Base-by-base conservation (phyloP, 306 rosid genomes). In the Clitoria ternatea region DNA sequence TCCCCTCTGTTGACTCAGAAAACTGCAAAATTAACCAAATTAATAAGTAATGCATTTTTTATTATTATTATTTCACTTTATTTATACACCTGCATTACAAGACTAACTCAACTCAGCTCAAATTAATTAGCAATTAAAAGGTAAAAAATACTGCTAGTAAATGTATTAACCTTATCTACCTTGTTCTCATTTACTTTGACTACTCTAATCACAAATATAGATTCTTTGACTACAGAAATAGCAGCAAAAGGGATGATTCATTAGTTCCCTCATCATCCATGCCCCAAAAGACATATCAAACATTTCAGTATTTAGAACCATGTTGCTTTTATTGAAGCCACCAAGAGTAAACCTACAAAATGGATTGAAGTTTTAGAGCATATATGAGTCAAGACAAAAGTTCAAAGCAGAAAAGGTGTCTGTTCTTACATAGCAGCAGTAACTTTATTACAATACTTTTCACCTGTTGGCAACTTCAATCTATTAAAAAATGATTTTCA, bases 211-310 rank as follows among this genome's bases (percentile, higher is more conserved):
- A 63, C 57, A 17, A 12, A 90, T 83, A 9, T 83, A 61, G n/a
- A n/a, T 4, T 85, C 77, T 3, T 84, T 75, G 26, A 84, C 68
- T n/a, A n/a, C n/a, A n/a, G n/a, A n/a, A 14, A 77, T 72, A 12
- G 70, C 75, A 32, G 84, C 85, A 4, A 72, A 69, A 75, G 81
- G 47, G 88, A 86, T 29, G 83, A 53, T 79, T 81, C 85, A 82
- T 77, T 22, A 84, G 74, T 56, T 87, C 77, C 36, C 68, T 87
- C 0, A 3, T 57, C 79, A 72, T 78, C 85, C 87, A 81, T 6
- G 75, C 56, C 65, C 72, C 89, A 10, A 79, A 76, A 48, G 85
- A 80, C 11, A 88, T 87, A 79, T 89, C 88, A 54, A 79, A 81
- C 15, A 83, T 68, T 72, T 92, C 87, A 11, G 84, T 67, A 74